Evolutionary conservation across 2,329 filamentous ascomycete genomes (phyloP).

Genomic region (Penicillium digitatum): DNA sequence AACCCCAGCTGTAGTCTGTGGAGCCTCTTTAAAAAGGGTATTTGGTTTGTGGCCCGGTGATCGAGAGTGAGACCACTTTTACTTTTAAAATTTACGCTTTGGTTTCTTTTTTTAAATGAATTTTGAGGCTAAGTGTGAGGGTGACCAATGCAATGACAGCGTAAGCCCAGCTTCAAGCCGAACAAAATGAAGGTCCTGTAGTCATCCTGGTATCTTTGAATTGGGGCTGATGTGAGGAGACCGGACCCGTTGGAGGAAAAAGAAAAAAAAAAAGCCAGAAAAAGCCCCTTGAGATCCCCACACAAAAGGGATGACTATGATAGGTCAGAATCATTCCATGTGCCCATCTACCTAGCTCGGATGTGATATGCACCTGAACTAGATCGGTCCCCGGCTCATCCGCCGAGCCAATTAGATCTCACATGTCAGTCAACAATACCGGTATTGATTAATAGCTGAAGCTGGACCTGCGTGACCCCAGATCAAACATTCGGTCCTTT

Average conservation of each 20-base stretch:
- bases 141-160: not conserved
- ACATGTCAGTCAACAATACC: not conserved
- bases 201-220: not conserved
- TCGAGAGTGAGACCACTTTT: not conserved
- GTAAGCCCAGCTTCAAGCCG: not conserved
- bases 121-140: not conserved
- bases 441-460: not conserved
- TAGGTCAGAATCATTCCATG: conserved; percentile 17
- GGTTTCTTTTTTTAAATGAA: not conserved
- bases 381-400: conserved; percentile 4
- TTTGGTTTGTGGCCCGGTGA: conserved; percentile 13
- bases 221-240: conserved; percentile 11
- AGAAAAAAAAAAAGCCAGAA: not conserved
- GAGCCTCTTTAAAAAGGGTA: conserved; percentile 9
- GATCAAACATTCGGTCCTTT: conserved; percentile 5
- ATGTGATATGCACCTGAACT: conserved; percentile 16
- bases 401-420: conserved; percentile 19
- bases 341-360: conserved; percentile 7
- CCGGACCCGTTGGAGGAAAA: conserved; percentile 5
- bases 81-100: not conserved
- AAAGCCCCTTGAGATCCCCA: conserved; percentile 4
- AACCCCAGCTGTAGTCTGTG: conserved; percentile 27
- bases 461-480: conserved; percentile 7
- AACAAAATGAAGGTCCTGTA: not conserved
- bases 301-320: conserved; percentile 13